These are phyloP conservation scores for Ascochyta clinopodiicola DNA, from an alignment of 2,329 filamentous ascomycete genomes.

Conservation along the genomic window DNA sequence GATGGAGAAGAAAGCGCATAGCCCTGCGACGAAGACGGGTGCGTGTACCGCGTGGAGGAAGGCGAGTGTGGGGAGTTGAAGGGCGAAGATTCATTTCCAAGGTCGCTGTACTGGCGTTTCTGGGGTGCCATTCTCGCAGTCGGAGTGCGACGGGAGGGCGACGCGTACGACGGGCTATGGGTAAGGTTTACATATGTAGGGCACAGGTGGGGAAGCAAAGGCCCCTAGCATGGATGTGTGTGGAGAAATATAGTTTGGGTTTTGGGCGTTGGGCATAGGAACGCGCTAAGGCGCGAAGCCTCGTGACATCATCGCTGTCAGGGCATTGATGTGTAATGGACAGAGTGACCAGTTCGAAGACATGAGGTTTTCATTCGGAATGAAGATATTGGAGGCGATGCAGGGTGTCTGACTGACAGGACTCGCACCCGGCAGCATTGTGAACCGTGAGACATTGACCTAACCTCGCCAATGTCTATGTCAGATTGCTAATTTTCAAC, in stretches of 20 bases:
- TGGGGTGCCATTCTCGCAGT: conserved; percentile 15
- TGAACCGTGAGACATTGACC: too few species aligned
- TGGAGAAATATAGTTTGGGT: conserved; percentile 3
- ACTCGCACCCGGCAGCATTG: too few species aligned
- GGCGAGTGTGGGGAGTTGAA: conserved; percentile 30
- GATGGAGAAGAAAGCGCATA: conserved; percentile 12
- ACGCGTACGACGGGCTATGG: not conserved
- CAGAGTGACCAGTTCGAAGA: too few species aligned
- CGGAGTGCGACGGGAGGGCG: not conserved
- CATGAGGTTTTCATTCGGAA: too few species aligned
- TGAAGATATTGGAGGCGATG: too few species aligned
- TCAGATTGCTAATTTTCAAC: too few species aligned
- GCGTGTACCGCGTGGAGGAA: conserved; percentile 21
- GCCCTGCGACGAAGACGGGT: conserved; percentile 25
- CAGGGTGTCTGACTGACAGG: too few species aligned
- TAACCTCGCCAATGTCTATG: too few species aligned
- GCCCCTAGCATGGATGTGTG: not conserved
- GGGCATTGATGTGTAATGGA: not conserved
- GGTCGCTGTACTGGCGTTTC: conserved; percentile 18
- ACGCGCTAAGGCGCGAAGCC: conserved; percentile 28
- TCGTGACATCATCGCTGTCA: conserved; percentile 22
- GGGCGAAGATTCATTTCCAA: conserved; percentile 7
- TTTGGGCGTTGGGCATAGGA: not conserved
- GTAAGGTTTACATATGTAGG: conserved; percentile 1
- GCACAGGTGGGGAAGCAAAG: not conserved